Conservation (phyloP, 108 stramenopile species). For the Nitzschia sp. region DNA sequence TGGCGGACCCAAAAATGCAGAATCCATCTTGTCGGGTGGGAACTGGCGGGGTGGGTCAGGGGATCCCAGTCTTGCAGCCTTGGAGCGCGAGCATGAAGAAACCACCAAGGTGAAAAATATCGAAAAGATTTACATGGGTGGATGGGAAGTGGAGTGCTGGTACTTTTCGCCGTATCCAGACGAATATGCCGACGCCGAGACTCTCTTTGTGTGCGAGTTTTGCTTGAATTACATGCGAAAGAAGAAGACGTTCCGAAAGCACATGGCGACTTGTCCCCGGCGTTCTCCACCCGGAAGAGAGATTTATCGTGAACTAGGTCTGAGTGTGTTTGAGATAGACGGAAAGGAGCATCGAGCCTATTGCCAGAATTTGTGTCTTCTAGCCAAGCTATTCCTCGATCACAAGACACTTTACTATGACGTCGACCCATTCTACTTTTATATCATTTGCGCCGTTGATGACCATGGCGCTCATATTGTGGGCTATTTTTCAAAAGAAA, state of each 20-base stretch:
- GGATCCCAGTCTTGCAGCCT: slow-evolving; percentile 65
- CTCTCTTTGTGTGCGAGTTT: slow-evolving; percentile 97
- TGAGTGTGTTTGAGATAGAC: slow-evolving; percentile 83
- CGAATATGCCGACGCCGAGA: slow-evolving; percentile 75
- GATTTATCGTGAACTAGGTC: slow-evolving; percentile 83
- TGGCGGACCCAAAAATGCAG: slow-evolving; percentile 12
- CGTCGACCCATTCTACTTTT: slow-evolving; percentile 98
- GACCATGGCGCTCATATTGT: slow-evolving; percentile 80
- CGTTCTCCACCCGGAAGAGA: slow-evolving; percentile 95
- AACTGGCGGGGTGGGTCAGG: slow-evolving; percentile 69
- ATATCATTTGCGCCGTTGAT: slow-evolving; percentile 92
- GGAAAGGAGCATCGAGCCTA: slow-evolving; percentile 87
- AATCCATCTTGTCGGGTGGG: slow-evolving; percentile 46
- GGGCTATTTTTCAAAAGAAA: slow-evolving; percentile 98
- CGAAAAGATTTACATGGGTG: slow-evolving; percentile 90
- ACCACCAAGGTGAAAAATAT: slow-evolving; percentile 99
- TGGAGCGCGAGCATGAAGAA: slow-evolving; percentile 97
- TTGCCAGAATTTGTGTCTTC: slow-evolving; percentile 97
- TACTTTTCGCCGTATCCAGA: slow-evolving; percentile 98
- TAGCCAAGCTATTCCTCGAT: slow-evolving; percentile 99
- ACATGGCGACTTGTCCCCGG: slow-evolving; percentile 56
- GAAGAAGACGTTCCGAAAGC: slow-evolving; percentile 75
- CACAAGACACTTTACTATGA: slow-evolving; percentile 99
- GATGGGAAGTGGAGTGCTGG: slow-evolving; percentile 94
- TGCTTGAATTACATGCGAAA: slow-evolving; percentile 94